These are phyloP conservation scores for Aspergillus neotritici DNA, from an alignment of 2,329 filamentous ascomycete species.

Conservation along the genomic window DNA sequence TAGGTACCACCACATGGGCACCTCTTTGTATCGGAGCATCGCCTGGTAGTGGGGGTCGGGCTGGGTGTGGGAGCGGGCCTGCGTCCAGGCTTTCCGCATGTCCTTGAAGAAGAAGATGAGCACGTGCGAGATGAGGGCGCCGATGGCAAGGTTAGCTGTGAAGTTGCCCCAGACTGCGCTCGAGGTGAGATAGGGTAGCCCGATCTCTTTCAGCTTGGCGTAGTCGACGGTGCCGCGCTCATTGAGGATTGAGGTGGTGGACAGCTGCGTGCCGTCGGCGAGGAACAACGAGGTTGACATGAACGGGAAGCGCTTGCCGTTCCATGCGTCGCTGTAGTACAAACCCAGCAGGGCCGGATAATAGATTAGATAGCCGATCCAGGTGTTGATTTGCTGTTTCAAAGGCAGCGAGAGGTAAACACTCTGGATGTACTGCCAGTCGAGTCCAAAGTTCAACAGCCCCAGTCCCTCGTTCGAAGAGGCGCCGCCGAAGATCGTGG, in stretches of 20 bases:
- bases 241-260: slow-evolving; percentile 18
- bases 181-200: slow-evolving; percentile 24
- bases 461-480: slow-evolving; percentile 23
- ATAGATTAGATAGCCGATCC: slow-evolving; percentile 17
- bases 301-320: slow-evolving; percentile 19
- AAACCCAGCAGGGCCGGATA: slow-evolving; percentile 17
- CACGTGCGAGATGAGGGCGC: slow-evolving; percentile 22
- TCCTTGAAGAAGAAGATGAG: slow-evolving; percentile 23
- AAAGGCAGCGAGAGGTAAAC: slow-evolving; percentile 9
- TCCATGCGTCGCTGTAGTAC: slow-evolving; percentile 23
- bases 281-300: slow-evolving; percentile 30
- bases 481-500: slow-evolving; percentile 20
- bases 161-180: slow-evolving; percentile 20
- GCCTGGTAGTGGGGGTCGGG: slow-evolving; percentile 20
- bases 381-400: slow-evolving; percentile 18
- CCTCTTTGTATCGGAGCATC: slow-evolving; percentile 24
- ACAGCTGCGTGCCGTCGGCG: slow-evolving; percentile 20
- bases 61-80: slow-evolving; percentile 13
- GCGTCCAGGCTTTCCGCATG: slow-evolving; percentile 18
- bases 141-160: slow-evolving; percentile 16
- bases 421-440: slow-evolving; percentile 23
- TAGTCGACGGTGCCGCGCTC: slow-evolving; percentile 21
- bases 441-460: slow-evolving; percentile 19
- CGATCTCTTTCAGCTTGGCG: slow-evolving; percentile 19
- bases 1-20: slow-evolving; percentile 45